Base-by-base conservation (phyloP, 331 rosid genomes). In the Telfairia occidentalis region DNA sequence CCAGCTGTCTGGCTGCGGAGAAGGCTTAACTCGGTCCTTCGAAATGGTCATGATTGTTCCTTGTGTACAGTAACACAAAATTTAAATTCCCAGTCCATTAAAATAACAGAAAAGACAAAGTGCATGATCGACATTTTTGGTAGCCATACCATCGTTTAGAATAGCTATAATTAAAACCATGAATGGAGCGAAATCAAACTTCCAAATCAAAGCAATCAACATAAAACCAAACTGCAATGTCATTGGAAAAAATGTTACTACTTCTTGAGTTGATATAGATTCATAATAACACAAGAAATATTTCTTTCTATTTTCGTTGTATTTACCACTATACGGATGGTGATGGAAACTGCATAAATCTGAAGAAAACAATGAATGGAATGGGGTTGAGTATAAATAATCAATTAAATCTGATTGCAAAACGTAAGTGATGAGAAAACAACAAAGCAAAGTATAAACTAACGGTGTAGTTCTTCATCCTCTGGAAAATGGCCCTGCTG, bases 1-100 rank as follows among this genome's bases (percentile, higher is more conserved):
- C 99, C 99, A 95, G 85, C 96, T 92, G 76, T 95, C 99, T 19
- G 99, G 97, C 61, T 0, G 30, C 26, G 99, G 99, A 76, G 99
- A 95, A 83, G 99, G 97, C 81, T 92, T 92, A 83, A 95, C 99
- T 78, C 99, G 74, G 78, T 95, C 99, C 86, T 95, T 95, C 24
- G 99, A 95, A 78, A 95, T 92, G 58, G 97, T 92, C 99, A 95
- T 95, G 77, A 95, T 95, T 49, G 99, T 95, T 81, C 99, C 99
- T 95, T 78, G 35, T 40, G 12, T 49, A 49, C 18, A 48, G 45
- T 65, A 74, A 42, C 66, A 9, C 72, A 45, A 82, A 53, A 66
- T 34, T 81, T 52, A 2, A 38, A 35, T 63, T 35, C 15, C 21
- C 54, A 15, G 19, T 40, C 26, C n/a, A n/a, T 32, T 28, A n/a